phyloP scores from a whole-genome alignment of 2,329 filamentous ascomycete genomes.

The Clonostachys rhizophaga region DNA sequence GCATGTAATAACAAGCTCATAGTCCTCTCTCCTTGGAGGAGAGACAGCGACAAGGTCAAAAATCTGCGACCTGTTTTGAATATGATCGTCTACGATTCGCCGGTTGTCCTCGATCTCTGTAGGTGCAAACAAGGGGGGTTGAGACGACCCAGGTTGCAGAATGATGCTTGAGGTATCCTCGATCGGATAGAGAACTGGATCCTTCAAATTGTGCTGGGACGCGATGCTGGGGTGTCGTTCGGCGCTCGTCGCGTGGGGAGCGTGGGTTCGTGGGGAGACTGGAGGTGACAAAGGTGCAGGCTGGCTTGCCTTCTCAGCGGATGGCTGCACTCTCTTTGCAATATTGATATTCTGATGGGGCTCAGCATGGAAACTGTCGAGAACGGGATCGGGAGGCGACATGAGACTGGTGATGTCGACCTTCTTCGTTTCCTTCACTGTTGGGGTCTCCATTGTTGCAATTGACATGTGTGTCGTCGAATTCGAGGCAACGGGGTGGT shows the following conservation, averaged over 20 bases:
- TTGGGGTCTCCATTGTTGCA: constrained; percentile 4
- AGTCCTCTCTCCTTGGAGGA: constrained; percentile 48
- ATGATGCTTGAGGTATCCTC: constrained; percentile 18
- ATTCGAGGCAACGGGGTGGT: constrained; percentile 2
- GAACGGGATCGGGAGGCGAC: constrained; percentile 55
- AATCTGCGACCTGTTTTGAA: background rate
- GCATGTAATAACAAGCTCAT: constrained; percentile 48
- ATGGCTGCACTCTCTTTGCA: background rate
- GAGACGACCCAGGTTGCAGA: constrained; percentile 17
- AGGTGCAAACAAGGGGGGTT: constrained; percentile 44
- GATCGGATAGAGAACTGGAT: constrained; percentile 57
- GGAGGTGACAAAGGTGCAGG: constrained; percentile 50
- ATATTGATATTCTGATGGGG: too few relatives aligned
- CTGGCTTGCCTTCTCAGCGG: constrained; percentile 13
- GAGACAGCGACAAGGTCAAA: too few relatives aligned
- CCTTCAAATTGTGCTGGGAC: constrained; percentile 27
- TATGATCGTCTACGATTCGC: constrained; percentile 37
- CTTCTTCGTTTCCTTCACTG: constrained; percentile 26
- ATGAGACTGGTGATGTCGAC: constrained; percentile 51
- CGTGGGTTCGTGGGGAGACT: constrained; percentile 44
- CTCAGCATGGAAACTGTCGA: constrained; percentile 44
- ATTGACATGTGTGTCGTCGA: background rate
- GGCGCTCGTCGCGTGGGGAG: background rate
- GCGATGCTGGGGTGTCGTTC: constrained; percentile 19
- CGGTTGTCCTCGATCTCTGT: constrained; percentile 33